A percentile compares a stretch with the other conserved stretches of the same genome.
These are phyloP conservation scores for Bryoglossum gracile DNA, from an alignment of 495 filamentous ascomycete species.

Conservation along the genomic window DNA sequence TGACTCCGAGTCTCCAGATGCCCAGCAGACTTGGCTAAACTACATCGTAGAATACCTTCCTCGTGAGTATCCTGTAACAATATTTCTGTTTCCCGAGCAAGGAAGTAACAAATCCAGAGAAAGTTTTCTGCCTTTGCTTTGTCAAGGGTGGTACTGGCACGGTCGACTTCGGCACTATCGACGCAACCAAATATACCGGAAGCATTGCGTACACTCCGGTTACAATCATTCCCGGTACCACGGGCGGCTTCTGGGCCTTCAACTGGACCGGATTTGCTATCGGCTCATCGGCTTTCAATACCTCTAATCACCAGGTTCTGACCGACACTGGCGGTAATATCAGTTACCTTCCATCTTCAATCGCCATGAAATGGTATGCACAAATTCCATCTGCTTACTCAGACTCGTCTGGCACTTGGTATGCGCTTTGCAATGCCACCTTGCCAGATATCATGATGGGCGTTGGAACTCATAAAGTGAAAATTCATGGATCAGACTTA, in stretches of 20 bases:
- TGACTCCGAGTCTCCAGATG: conserved; percentile 6
- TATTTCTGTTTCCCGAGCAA: too few relatives aligned
- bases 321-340: conserved; percentile 55
- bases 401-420: conserved; percentile 15
- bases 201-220: conserved; percentile 54
- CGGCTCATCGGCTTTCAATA: conserved; percentile 35
- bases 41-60: conserved; percentile 4
- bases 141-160: conserved; percentile 55
- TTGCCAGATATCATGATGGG: conserved; percentile 57
- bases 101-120: too few relatives aligned
- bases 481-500: conserved; percentile 45
- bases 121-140: conserved; percentile 61
- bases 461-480: conserved; percentile 43
- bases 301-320: conserved; percentile 41
- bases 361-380: conserved; percentile 3
- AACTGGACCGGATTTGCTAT: conserved; percentile 54
- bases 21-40: conserved; percentile 9
- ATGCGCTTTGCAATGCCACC: conserved; percentile 54
- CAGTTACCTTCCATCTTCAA: conserved; percentile 2
- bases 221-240: conserved; percentile 28
- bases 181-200: conserved; percentile 55
- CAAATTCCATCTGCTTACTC: conserved; percentile 4
- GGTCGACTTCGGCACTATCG: conserved; percentile 73
- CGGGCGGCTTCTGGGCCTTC: conserved; percentile 65
- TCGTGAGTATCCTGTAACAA: conserved; percentile 4